These are phyloP conservation scores for Ochromonadaceae sp. DNA, from an alignment of 352 stramenopile species.

Conservation along the genomic window DNA sequence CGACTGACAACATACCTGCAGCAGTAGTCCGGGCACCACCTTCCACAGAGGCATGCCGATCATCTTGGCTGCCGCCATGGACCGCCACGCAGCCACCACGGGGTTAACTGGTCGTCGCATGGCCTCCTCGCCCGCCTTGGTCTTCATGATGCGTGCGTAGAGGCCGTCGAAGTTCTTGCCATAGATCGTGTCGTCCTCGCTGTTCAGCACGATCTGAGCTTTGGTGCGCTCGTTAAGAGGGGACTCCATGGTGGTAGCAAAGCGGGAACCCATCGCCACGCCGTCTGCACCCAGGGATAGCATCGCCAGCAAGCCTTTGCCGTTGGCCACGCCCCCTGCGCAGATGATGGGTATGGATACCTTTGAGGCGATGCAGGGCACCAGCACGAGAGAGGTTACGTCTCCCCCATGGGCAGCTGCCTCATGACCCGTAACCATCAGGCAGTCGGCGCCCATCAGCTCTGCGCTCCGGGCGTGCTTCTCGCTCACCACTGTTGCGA, in stretches of 20 bases:
- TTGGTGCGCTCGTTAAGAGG: constrained; percentile 29
- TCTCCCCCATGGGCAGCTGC: constrained; percentile 47
- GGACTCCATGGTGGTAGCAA: constrained; percentile 34
- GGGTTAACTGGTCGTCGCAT: constrained; percentile 15
- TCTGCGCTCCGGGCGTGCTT: constrained; percentile 37
- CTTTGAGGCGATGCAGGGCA: constrained; percentile 34
- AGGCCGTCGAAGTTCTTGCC: constrained; percentile 51
- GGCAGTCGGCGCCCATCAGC: constrained; percentile 40
- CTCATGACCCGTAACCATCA: constrained; percentile 49
- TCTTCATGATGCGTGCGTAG: constrained; percentile 39
- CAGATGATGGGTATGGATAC: constrained; percentile 44
- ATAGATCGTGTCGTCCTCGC: constrained; percentile 42
- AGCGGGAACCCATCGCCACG: constrained; percentile 46
- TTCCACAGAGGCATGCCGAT: constrained; percentile 44
- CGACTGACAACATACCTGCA: constrained; percentile 28
- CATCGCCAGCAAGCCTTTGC: constrained; percentile 39
- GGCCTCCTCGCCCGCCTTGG: constrained; percentile 1
- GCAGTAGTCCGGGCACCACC: constrained; percentile 39
- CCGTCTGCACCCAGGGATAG: constrained; percentile 45
- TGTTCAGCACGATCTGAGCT: constrained; percentile 22
- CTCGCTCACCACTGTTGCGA: constrained; percentile 32
- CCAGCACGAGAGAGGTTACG: constrained; percentile 40
- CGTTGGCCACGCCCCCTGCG: constrained; percentile 47
- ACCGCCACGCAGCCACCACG: constrained; percentile 2
- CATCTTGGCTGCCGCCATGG: constrained; percentile 34